phyloP scores from a whole-genome alignment of 2,329 filamentous ascomycete species.

The Simplicillium aogashimaense region DNA sequence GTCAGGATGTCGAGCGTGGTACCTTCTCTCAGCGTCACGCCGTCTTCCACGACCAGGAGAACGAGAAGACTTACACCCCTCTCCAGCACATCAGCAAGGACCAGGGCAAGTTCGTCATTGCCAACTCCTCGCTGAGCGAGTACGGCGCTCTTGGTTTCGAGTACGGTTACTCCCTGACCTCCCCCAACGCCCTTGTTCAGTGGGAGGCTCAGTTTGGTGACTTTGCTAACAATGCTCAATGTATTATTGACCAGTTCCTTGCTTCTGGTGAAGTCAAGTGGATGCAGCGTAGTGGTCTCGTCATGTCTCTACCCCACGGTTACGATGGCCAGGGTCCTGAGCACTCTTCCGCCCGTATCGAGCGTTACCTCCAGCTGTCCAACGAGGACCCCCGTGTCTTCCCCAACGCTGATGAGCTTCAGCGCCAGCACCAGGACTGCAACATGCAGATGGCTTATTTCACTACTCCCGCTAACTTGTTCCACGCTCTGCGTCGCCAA shows the following conservation, averaged over 20 bases:
- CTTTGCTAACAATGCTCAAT: conserved; percentile 98
- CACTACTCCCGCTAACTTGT: conserved; percentile 91
- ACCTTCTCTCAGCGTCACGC: conserved; percentile 98
- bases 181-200: conserved; percentile 94
- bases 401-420: conserved; percentile 78
- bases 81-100: conserved; percentile 82
- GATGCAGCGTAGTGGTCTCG: conserved; percentile 94
- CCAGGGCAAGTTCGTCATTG: conserved; percentile 92
- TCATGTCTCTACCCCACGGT: conserved; percentile 93
- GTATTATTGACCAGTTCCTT: conserved; percentile 98
- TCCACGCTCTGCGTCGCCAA: conserved; percentile 92
- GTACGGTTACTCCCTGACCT: conserved; percentile 96
- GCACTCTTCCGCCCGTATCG: conserved; percentile 94
- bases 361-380: conserved; percentile 92
- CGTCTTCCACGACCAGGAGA: conserved; percentile 96
- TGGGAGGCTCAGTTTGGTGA: conserved; percentile 99
- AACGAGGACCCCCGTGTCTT: conserved; percentile 96
- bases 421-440: conserved; percentile 97
- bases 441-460: conserved; percentile 99
- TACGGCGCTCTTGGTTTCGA: conserved; percentile 82
- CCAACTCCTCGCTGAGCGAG: conserved; percentile 79
- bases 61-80: conserved; percentile 84
- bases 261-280: conserved; percentile 97
- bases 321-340: conserved; percentile 98
- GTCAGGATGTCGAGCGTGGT: conserved; percentile 98